These are phyloP conservation scores for Litsea cubeba DNA, from an alignment of 164 flowering plant species.

Conservation along the genomic window DNA sequence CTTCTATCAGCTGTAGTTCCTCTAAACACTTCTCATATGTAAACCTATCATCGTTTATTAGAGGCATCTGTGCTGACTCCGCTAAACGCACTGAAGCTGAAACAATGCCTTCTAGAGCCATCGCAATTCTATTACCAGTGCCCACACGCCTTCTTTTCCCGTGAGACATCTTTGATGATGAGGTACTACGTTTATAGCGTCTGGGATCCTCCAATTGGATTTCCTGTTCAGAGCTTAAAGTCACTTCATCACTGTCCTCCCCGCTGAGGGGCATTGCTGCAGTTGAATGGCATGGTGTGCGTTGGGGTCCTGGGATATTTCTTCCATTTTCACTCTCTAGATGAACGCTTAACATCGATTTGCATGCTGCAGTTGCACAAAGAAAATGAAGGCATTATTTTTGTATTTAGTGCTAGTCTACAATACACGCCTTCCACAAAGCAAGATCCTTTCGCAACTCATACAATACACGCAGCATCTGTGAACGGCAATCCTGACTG, in stretches of 20 bases:
- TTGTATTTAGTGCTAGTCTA: not conserved
- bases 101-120: not conserved
- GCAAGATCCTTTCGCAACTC: no score
- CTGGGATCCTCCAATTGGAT: not conserved
- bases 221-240: not conserved
- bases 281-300: not conserved
- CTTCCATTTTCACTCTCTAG: not conserved
- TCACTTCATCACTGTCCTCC: not conserved
- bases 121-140: not conserved
- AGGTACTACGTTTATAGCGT: not conserved
- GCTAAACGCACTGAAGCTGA: not conserved
- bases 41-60: not conserved
- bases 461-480: no score
- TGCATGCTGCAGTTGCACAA: not conserved
- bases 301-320: not conserved
- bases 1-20: not conserved
- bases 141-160: not conserved
- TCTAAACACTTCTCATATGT: slow-evolving; percentile 1
- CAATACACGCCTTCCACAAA: no score
- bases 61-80: not conserved
- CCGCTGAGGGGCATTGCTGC: not conserved
- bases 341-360: not conserved
- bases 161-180: not conserved
- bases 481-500: no score
- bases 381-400: not conserved